Evolutionary conservation across 106 monocot species (phyloP).

Genomic region (Acorus gramineus): DNA sequence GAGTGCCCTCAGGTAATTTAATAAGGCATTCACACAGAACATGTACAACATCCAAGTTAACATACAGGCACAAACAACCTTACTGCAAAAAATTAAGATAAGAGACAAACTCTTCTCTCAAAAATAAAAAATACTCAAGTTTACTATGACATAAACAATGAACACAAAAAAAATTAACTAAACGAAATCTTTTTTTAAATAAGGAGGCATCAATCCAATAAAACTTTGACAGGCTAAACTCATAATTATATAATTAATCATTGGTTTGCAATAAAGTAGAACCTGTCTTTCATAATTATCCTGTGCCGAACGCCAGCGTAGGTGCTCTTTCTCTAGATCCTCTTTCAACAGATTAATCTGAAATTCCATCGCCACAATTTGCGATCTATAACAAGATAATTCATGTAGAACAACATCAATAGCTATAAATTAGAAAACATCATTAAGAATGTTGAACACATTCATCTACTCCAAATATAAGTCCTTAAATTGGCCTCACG

Average conservation of each 20-base stretch:
- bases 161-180: too few species aligned
- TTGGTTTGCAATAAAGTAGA: neutral
- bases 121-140: too few species aligned
- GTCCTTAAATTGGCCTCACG: constrained; percentile 20
- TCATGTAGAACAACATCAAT: neutral
- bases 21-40: too few species aligned
- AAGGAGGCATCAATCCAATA: neutral
- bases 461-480: neutral
- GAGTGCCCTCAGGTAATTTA: too few species aligned
- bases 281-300: constrained; percentile 99
- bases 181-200: too few species aligned
- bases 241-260: neutral
- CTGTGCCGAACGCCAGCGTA: constrained; percentile 78
- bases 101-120: too few species aligned
- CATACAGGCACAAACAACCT: too few species aligned
- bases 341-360: constrained; percentile 46
- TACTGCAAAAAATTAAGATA: too few species aligned
- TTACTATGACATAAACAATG: too few species aligned
- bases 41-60: too few species aligned
- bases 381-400: constrained; percentile 20
- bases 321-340: constrained; percentile 60
- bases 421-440: neutral
- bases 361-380: constrained; percentile 36
- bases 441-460: neutral
- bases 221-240: neutral